A percentile compares a stretch with the other conserved stretches of the same genome.
These are phyloP conservation scores for Penicillium dipodomyicola DNA, from an alignment of 495 filamentous ascomycete genomes.

Conservation along the genomic window DNA sequence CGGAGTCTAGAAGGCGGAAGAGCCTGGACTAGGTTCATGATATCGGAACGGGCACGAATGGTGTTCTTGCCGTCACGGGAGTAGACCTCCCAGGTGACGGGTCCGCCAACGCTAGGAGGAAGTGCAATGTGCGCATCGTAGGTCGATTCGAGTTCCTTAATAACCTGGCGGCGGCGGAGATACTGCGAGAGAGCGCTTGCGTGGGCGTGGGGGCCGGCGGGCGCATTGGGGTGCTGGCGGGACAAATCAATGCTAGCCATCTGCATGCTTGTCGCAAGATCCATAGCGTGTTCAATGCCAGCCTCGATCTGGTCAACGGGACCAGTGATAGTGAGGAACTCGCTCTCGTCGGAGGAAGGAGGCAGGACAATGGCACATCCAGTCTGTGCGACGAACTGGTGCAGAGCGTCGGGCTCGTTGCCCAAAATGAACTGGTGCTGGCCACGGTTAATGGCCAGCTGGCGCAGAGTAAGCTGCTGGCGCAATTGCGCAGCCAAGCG, in stretches of 20 bases:
- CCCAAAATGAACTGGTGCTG: slow-evolving; percentile 91
- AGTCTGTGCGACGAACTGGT: slow-evolving; percentile 85
- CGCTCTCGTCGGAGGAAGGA: slow-evolving; percentile 64
- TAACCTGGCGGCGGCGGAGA: slow-evolving; percentile 68
- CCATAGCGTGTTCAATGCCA: slow-evolving; percentile 75
- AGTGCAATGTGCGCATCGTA: slow-evolving; percentile 81
- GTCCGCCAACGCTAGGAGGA: slow-evolving; percentile 60
- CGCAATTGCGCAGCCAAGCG: slow-evolving; percentile 68
- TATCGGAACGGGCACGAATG: slow-evolving; percentile 74
- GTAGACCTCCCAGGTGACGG: slow-evolving; percentile 77
- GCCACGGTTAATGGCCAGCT: slow-evolving; percentile 70
- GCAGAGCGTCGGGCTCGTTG: slow-evolving; percentile 68
- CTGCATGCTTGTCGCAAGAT: slow-evolving; percentile 79
- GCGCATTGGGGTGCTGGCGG: slow-evolving; percentile 69
- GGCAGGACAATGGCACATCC: slow-evolving; percentile 87
- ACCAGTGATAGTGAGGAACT: slow-evolving; percentile 80
- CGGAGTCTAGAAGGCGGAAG: slow-evolving; percentile 75
- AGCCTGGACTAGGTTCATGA: slow-evolving; percentile 73
- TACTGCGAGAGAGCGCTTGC: slow-evolving; percentile 83
- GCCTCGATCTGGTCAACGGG: slow-evolving; percentile 66
- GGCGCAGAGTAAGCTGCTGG: slow-evolving; percentile 64
- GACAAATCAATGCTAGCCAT: slow-evolving; percentile 74
- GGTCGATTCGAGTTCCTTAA: slow-evolving; percentile 71
- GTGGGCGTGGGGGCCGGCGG: slow-evolving; percentile 67
- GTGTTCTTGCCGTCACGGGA: slow-evolving; percentile 79